phyloP scores from a whole-genome alignment of 345 rosid genomes.

The Eutrema heterophyllum region DNA sequence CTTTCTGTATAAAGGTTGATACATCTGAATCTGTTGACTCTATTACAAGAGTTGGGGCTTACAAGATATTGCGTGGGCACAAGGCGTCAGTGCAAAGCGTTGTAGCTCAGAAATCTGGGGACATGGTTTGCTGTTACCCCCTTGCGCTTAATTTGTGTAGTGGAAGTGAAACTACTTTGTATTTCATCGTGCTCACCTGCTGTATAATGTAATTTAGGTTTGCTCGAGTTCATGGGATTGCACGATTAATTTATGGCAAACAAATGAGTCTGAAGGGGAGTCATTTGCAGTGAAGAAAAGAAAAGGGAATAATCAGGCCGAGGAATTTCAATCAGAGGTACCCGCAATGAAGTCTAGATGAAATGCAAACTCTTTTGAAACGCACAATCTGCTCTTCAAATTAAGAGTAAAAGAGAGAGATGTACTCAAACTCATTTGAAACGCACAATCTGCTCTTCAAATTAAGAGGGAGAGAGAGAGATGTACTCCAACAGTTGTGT shows the following conservation, averaged over 20 bases:
- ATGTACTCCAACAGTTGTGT: neutral
- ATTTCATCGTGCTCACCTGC: neutral
- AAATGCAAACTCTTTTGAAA: neutral
- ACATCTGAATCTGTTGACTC: slow-evolving; percentile 35
- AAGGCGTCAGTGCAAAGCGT: slow-evolving; percentile 83
- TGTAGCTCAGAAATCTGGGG: slow-evolving; percentile 57
- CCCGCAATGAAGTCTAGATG: neutral
- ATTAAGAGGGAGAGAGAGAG: neutral
- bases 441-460: neutral
- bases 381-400: neutral
- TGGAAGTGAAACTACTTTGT: neutral
- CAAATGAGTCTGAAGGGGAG: slow-evolving; percentile 51
- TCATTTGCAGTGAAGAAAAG: slow-evolving; percentile 73
- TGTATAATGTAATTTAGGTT: slow-evolving; percentile 39
- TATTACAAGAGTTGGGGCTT: slow-evolving; percentile 53
- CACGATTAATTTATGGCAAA: slow-evolving; percentile 73
- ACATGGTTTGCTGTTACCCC: slow-evolving; percentile 47
- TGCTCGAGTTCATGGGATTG: slow-evolving; percentile 99
- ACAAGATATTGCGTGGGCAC: slow-evolving; percentile 81
- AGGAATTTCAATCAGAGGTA: slow-evolving; percentile 80
- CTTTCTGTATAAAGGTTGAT: slow-evolving; percentile 46
- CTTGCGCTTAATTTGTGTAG: slow-evolving; percentile 10
- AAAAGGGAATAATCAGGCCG: slow-evolving; percentile 57
- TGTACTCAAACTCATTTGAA: neutral
- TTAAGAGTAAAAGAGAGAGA: neutral